Evolutionary conservation across 495 filamentous ascomycete species (phyloP).

Genomic region (Tuber brumale): DNA sequence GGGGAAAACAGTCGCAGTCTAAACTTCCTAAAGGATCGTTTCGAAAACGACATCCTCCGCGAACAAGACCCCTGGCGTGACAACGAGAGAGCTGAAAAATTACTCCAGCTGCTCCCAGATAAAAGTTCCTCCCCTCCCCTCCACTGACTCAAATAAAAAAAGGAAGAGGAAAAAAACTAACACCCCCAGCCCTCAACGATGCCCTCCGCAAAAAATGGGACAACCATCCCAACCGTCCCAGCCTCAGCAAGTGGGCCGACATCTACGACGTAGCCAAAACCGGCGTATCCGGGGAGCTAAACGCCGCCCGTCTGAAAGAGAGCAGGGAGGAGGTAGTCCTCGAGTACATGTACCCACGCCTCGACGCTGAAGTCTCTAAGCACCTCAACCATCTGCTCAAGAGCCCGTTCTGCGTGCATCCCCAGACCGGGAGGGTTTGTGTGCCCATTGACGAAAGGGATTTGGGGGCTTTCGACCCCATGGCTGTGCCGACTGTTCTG

Average conservation of each 20-base stretch:
- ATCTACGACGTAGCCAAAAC: slow-evolving; percentile 78
- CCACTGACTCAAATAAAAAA: too few relatives aligned
- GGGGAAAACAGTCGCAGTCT: slow-evolving; percentile 60
- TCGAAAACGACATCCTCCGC: slow-evolving; percentile 69
- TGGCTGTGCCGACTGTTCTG: slow-evolving; percentile 79
- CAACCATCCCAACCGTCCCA: slow-evolving; percentile 65
- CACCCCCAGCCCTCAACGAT: slow-evolving; percentile 52
- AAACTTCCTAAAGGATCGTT: slow-evolving; percentile 69
- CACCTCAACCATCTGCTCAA: slow-evolving; percentile 97
- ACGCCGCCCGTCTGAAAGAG: slow-evolving; percentile 61
- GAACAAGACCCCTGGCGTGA: slow-evolving; percentile 80
- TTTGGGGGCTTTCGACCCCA: slow-evolving; percentile 75
- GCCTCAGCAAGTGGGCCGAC: slow-evolving; percentile 79
- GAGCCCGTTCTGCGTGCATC: slow-evolving; percentile 91
- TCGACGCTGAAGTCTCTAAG: slow-evolving; percentile 93
- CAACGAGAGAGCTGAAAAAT: slow-evolving; percentile 59
- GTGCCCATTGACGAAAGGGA: slow-evolving; percentile 75
- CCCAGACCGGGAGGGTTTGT: slow-evolving; percentile 81
- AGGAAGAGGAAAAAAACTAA: not conserved
- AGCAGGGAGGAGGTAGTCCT: slow-evolving; percentile 90
- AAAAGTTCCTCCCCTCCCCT: slow-evolving; percentile 37
- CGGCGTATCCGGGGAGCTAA: slow-evolving; percentile 58
- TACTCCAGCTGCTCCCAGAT: slow-evolving; percentile 75
- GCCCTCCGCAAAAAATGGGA: slow-evolving; percentile 86
- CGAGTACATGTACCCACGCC: slow-evolving; percentile 95